Percentiles rank a stretch among this genome's conserved stretches.
These are phyloP conservation scores for Chytriomyces sp. DNA, from an alignment of 192 early-diverging fungal species.

Conservation along the genomic window DNA sequence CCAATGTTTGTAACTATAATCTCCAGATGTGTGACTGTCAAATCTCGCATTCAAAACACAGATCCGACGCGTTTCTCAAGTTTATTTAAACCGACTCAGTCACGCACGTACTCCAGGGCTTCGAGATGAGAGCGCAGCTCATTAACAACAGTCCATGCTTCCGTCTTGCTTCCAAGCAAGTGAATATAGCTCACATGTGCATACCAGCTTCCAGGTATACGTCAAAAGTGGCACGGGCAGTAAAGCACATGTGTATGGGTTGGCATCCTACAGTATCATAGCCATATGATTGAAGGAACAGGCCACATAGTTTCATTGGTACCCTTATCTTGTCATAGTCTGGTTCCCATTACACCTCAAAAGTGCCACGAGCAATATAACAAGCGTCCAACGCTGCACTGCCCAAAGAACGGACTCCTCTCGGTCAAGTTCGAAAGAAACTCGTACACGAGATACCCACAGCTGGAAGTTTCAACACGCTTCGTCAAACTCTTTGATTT, in stretches of 20 bases:
- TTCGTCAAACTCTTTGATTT: slow-evolving; percentile 56
- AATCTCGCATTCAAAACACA: too few species aligned
- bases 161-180: slow-evolving; percentile 15
- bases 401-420: slow-evolving; percentile 78
- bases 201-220: slow-evolving; percentile 90
- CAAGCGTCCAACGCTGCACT: slow-evolving; percentile 81
- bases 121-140: slow-evolving; percentile 11
- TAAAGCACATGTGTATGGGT: too few species aligned
- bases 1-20: too few species aligned
- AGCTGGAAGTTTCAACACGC: slow-evolving; percentile 53
- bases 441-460: not conserved
- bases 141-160: slow-evolving; percentile 24
- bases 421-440: slow-evolving; percentile 41
- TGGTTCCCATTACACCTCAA: slow-evolving; percentile 90
- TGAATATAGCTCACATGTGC: slow-evolving; percentile 32
- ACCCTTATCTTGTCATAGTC: too few species aligned
- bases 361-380: slow-evolving; percentile 77
- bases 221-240: slow-evolving; percentile 77
- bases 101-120: slow-evolving; percentile 37
- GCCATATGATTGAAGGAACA: too few species aligned
- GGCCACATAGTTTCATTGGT: too few species aligned
- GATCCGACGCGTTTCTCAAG: too few species aligned
- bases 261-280: too few species aligned
- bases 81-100: slow-evolving; percentile 39
- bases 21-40: too few species aligned